phyloP scores from a whole-genome alignment of 192 early-diverging fungal genomes.

The Blastocladiella britannica region DNA sequence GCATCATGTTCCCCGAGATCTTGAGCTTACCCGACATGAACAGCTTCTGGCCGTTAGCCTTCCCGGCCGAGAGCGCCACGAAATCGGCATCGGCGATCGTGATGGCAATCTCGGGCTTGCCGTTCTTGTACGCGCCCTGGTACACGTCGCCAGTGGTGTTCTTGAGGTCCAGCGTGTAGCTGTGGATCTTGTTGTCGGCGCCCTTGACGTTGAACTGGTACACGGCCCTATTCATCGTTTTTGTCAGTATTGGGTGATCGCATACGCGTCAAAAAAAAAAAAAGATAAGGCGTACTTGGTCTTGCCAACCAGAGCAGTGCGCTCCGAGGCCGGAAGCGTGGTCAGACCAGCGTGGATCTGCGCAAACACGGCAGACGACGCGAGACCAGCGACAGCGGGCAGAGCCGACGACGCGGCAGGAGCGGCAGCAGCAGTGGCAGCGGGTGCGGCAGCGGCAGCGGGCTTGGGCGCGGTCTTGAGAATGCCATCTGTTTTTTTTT shows the following conservation, averaged over 20 bases:
- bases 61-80: conserved; percentile 19
- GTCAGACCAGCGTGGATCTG: conserved; percentile 36
- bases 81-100: conserved; percentile 17
- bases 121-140: conserved; percentile 9
- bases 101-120: conserved; percentile 21
- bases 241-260: no score
- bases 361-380: conserved; percentile 50
- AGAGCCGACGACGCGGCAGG: conserved; percentile 9
- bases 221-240: conserved; percentile 6
- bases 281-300: no score
- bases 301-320: conserved; percentile 42
- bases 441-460: conserved; percentile 7
- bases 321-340: conserved; percentile 31
- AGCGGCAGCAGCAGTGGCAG: conserved; percentile 12
- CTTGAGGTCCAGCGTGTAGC: conserved; percentile 25
- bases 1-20: conserved; percentile 10
- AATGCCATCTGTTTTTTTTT: no score
- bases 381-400: conserved; percentile 45
- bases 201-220: conserved; percentile 18
- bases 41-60: conserved; percentile 13
- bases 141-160: conserved; percentile 12
- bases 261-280: no score
- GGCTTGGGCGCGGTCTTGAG: not conserved
- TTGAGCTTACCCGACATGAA: conserved; percentile 10
- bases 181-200: conserved; percentile 14